Percentiles rank a stretch among this genome's conserved stretches.
These are phyloP conservation scores for Solanum phureja DNA, from an alignment of 257 asterid genomes.

Conservation along the genomic window DNA sequence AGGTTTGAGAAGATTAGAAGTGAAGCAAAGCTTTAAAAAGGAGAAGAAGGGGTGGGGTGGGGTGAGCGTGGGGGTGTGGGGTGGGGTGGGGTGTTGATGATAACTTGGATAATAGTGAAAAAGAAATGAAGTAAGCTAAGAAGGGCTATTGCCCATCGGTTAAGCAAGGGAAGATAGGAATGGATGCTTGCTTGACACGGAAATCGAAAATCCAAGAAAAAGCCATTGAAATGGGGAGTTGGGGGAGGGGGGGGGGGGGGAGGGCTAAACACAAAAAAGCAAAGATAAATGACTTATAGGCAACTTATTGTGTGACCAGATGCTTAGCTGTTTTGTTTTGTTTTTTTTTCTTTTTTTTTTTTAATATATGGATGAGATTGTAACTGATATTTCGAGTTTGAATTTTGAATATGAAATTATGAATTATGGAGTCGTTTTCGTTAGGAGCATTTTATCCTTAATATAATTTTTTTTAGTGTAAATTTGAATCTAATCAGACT, in stretches of 20 bases:
- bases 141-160: conserved; percentile 47
- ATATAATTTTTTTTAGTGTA: no score
- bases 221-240: not conserved
- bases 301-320: not conserved
- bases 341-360: no score
- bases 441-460: no score
- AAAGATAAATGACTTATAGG: not conserved
- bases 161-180: conserved; percentile 16
- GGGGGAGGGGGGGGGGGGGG: fast-evolving
- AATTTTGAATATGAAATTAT: no score
- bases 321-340: not conserved
- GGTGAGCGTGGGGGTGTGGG: not conserved
- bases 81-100: not conserved
- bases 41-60: not conserved
- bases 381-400: no score
- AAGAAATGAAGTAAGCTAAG: conserved; percentile 6
- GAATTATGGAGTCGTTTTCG: fast-evolving
- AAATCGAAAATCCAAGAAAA: conserved; percentile 53
- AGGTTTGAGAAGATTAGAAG: conserved; percentile 42
- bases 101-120: not conserved
- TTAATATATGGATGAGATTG: not conserved
- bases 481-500: no score
- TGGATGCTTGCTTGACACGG: conserved; percentile 73
- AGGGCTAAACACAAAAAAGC: not conserved
- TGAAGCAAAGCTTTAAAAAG: conserved; percentile 36